Evolutionary conservation across 805 yeast genomes (phyloP), one percentile per base, ranked within the genome.

Genomic region (Nakazawaea holstii): DNA sequence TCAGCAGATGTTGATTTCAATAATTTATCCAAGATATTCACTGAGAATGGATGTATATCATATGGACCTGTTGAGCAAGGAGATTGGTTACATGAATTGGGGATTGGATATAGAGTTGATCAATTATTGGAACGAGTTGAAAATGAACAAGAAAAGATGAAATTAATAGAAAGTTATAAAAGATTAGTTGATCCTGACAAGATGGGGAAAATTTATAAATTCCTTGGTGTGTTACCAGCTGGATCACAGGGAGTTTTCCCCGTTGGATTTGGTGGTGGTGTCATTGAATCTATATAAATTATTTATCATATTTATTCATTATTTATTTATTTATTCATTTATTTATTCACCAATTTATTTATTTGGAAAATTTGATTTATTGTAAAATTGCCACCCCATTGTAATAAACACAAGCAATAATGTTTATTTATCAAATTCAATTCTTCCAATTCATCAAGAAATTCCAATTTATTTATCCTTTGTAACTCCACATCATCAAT

Each of bases 1-100:
- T 85, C 95, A 0, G 82, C 84, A 0, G 95, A 88, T 59, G 96
- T 88, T 10, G 96, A 88, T 61, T 88, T 88, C 59, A 74, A 70
- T 28, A 83, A 84, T 24, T 62, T 88, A 45, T 65, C 64, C 11
- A 52, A 60, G 3, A 66, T 76, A 36, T 61, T 70, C 15, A 40
- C 48, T 42, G 48, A 52, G 38, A 41, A 58, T 53, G 41, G 20
- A 49, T 56, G 49, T 30, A 53, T 62, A 15, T 55, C 62, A 0
- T 69, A 68, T 50, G 91, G 88, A 0, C 86, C 89, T 1, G 74
- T 72, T 1, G 81, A 80, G 37, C 96, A 88, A 59, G 92, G 89
- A 6, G 87, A 84, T 58, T 88, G 89, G 82, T 69, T 88, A 17
- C 84, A 84, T 55, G 73, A 74, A 35, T 67, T 87, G 73, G 96